Evolutionary conservation across 495 filamentous ascomycete species (phyloP), one percentile per base, ranked within the genome.

Genomic region (Lophium mytilinum): DNA sequence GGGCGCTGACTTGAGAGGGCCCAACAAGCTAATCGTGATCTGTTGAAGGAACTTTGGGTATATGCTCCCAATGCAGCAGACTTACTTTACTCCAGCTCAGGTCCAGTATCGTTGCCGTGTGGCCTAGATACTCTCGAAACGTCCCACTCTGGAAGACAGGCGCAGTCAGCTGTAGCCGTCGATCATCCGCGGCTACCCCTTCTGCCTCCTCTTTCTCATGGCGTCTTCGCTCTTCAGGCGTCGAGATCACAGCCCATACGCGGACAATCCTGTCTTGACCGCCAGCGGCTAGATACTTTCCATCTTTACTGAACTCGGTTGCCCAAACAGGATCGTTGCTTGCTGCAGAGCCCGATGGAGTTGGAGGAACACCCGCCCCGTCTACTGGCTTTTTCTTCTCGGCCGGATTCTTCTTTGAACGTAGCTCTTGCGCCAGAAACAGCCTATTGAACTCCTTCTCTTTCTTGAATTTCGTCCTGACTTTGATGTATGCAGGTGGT

Each of bases 51-150:
- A 3, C 6, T 30, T 30, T 6, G 24, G 24, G 24, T 6, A 30
- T 6, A 30, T 2, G 24, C 24, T 30, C 24, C 24, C 24, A 30
- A 30, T 30, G 24, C 24, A 30, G 24, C 24, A 30, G 6, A 30
- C 45, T 24, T 77, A 85, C 83, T 74, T 98, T 99, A 74, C 90
- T 95, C 92, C 93, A 99, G 69, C 88, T 95, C 37, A 99, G 65
- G 66, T 95, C 92, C 61, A 99, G 73, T 5, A 99, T 82, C 66
- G 91, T 90, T 7, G 85, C 86, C 0, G 83, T 88, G 66, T 99
- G 93, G 0, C 90, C 91, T 53, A 82, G 73, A 65, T 93, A 96
- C 65, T 93, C 85, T 50, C 83, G 80, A 5, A 87, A 65, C 1
- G 90, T 88, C 66, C 85, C 85, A 15, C 79, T 75, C 63, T 83